Conservation (phyloP, 2,329 filamentous ascomycete species). For the Aspergillus calidoustus region DNA sequence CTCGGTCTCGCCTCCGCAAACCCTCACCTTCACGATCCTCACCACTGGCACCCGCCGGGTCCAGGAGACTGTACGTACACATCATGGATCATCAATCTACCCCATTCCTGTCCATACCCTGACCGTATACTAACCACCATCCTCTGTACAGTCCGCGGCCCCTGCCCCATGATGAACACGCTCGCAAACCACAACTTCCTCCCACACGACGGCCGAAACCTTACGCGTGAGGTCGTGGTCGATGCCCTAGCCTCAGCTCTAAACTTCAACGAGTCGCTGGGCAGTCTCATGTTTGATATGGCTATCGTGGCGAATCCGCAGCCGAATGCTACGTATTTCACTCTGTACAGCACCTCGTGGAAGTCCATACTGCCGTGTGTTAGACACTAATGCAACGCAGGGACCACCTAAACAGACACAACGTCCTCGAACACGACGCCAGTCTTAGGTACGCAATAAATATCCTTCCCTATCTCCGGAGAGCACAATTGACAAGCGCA, state of each 20-base stretch:
- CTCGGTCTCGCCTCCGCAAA: conserved; percentile 1
- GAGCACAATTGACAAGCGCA: background rate
- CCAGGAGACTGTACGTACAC: conserved; percentile 1
- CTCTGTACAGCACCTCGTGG: conserved; percentile 12
- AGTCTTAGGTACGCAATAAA: conserved; percentile 26
- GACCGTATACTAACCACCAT: background rate
- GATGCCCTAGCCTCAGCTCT: conserved; percentile 12
- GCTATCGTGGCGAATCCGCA: conserved; percentile 25
- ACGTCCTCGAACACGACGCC: conserved; percentile 30
- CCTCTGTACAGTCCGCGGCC: conserved; percentile 29
- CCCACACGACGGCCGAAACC: conserved; percentile 51
- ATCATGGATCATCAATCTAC: too few relatives aligned
- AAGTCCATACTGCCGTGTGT: background rate
- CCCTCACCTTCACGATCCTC: background rate
- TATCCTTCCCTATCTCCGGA: background rate
- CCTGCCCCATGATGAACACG: conserved; percentile 59
- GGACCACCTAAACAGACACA: conserved; percentile 29
- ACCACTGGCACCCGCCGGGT: background rate
- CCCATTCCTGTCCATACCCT: too few relatives aligned
- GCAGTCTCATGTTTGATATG: conserved; percentile 26
- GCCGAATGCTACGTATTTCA: conserved; percentile 28
- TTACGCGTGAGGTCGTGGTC: conserved; percentile 32
- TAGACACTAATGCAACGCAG: conserved; percentile 10
- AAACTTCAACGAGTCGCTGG: conserved; percentile 27
- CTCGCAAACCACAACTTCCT: conserved; percentile 58